Conservation (phyloP, 2,329 filamentous ascomycete species). For the Cadophora malorum region DNA sequence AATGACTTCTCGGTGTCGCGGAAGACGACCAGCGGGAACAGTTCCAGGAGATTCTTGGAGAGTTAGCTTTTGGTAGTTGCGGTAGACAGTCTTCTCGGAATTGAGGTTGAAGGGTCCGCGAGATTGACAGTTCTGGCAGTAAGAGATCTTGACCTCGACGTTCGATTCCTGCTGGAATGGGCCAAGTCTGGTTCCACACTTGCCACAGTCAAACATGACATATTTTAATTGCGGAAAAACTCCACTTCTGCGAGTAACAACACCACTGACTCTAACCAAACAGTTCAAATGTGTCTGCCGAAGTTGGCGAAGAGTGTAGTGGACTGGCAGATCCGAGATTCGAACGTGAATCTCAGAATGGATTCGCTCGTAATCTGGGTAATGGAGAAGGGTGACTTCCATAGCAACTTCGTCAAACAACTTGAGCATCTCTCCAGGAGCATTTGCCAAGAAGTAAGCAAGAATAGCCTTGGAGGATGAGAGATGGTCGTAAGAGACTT, state of each 20-base stretch:
- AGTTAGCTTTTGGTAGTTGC: constrained; percentile 98
- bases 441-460: constrained; percentile 95
- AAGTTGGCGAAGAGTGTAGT: constrained; percentile 93
- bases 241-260: constrained; percentile 91
- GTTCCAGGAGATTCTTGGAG: constrained; percentile 97
- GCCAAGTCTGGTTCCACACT: constrained; percentile 89
- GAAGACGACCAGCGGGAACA: constrained; percentile 92
- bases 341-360: constrained; percentile 98
- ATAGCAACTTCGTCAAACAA: constrained; percentile 97
- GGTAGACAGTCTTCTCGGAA: constrained; percentile 96
- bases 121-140: constrained; percentile 95
- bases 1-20: constrained; percentile 91
- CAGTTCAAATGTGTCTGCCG: constrained; percentile 97
- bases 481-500: constrained; percentile 94
- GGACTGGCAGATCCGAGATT: constrained; percentile 91
- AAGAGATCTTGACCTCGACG: constrained; percentile 93
- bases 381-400: constrained; percentile 94
- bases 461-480: constrained; percentile 90
- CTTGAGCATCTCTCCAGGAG: constrained; percentile 91
- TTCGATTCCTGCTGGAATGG: constrained; percentile 98
- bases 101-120: constrained; percentile 94
- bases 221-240: constrained; percentile 99
- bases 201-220: constrained; percentile 96
- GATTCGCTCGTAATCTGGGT: constrained; percentile 96
- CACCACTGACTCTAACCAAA: constrained; percentile 89